These are phyloP conservation scores for Volvox africanus DNA, from an alignment of 139 green algal genomes.

Conservation along the genomic window DNA sequence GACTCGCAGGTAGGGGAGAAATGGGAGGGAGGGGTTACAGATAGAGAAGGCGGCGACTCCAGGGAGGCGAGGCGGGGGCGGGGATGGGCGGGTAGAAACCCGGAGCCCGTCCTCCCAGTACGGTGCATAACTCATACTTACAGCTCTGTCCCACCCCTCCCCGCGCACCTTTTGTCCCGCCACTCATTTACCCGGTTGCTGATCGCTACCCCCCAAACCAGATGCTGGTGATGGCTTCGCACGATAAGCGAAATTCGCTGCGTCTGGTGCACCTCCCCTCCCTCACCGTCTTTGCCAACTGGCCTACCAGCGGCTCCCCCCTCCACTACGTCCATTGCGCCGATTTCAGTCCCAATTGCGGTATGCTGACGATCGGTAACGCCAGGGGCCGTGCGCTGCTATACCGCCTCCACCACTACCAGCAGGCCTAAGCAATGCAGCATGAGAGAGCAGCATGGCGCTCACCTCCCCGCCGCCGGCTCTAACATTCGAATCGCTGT, in stretches of 20 bases:
- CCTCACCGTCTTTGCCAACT: constrained; percentile 93
- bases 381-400: constrained; percentile 88
- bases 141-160: background rate
- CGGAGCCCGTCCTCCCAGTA: no score
- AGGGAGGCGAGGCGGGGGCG: background rate
- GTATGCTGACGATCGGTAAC: constrained; percentile 92
- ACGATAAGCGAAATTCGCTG: constrained; percentile 90
- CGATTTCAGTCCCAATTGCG: constrained; percentile 88
- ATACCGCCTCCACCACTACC: constrained; percentile 94
- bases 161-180: background rate
- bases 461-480: no score
- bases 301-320: constrained; percentile 87
- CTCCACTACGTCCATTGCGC: constrained; percentile 90
- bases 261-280: constrained; percentile 90
- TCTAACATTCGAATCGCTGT: no score
- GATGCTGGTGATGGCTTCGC: constrained; percentile 86
- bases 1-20: constrained; percentile 71
- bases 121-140: no score
- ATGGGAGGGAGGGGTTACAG: background rate
- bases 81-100: background rate
- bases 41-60: background rate
- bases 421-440: background rate
- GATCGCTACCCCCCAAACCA: constrained; percentile 24
- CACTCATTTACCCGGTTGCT: background rate
- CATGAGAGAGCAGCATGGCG: no score